Conservation (phyloP, 305 asterid genomes). For the Solanum chacoense region DNA sequence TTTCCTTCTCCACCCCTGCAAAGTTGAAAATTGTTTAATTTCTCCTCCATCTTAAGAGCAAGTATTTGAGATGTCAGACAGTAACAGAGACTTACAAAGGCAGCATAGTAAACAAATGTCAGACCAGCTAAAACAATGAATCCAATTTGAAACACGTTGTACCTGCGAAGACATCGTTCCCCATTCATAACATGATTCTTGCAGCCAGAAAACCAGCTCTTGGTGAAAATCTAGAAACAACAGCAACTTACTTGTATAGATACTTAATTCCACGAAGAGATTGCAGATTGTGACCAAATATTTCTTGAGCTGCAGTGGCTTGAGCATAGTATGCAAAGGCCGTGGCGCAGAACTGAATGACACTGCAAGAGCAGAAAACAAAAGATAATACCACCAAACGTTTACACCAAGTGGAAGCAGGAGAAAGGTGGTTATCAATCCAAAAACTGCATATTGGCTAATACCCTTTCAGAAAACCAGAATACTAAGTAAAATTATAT, state of each 20-base stretch:
- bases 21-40: not conserved
- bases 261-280: conserved; percentile 97
- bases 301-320: conserved; percentile 99
- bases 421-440: not conserved
- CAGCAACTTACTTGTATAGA: conserved; percentile 70
- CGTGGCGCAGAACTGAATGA: conserved; percentile 96
- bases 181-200: not conserved
- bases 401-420: not conserved
- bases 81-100: conserved; percentile 46
- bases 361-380: conserved; percentile 47
- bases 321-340: conserved; percentile 95
- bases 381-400: not conserved
- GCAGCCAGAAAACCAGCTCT: not conserved
- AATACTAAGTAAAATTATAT: not conserved
- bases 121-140: conserved; percentile 84
- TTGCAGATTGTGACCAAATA: conserved; percentile 92
- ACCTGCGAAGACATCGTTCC: conserved; percentile 40
- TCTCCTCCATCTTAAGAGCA: not conserved
- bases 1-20: conserved; percentile 90
- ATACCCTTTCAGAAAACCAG: not conserved
- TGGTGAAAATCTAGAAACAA: not conserved
- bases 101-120: conserved; percentile 84
- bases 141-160: conserved; percentile 90
- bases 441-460: not conserved
- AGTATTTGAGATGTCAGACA: not conserved